Conservation (phyloP, 2,329 filamentous ascomycete genomes). For the Didymella pinodella region DNA sequence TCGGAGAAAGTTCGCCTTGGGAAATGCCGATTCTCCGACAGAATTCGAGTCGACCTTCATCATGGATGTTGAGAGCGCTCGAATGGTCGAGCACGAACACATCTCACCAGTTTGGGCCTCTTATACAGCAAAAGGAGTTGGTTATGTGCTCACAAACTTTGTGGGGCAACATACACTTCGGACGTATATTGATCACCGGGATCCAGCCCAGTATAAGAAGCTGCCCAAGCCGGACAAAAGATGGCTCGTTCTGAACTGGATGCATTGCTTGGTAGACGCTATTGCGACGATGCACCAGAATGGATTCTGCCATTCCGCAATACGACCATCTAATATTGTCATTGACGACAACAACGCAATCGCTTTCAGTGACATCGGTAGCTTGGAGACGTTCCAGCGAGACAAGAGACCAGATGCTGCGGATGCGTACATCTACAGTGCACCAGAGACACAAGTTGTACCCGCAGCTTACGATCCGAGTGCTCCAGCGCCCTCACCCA, state of each 20-base stretch:
- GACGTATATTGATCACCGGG: conserved; percentile 69
- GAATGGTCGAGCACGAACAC: conserved; percentile 70
- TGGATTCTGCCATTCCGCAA: conserved; percentile 70
- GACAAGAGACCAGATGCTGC: conserved; percentile 67
- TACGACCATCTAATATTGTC: conserved; percentile 74
- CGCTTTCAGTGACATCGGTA: conserved; percentile 69
- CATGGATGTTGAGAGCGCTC: conserved; percentile 67
- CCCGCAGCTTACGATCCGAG: conserved; percentile 30
- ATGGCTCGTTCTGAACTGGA: conserved; percentile 72
- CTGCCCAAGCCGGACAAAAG: conserved; percentile 68
- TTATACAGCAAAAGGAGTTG: conserved; percentile 69
- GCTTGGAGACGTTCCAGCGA: conserved; percentile 58
- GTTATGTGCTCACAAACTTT: conserved; percentile 72
- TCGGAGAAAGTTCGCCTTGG: conserved; percentile 66
- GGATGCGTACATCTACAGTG: conserved; percentile 75
- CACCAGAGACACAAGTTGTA: conserved; percentile 65
- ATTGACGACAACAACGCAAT: conserved; percentile 71
- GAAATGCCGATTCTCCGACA: conserved; percentile 38
- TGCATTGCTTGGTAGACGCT: conserved; percentile 75
- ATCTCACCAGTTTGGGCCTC: conserved; percentile 75
- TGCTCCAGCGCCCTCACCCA: conserved; percentile 22
- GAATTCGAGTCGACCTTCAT: conserved; percentile 61
- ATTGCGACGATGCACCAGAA: conserved; percentile 72
- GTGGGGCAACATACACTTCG: conserved; percentile 72
- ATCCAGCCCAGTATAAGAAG: conserved; percentile 68